Base-by-base conservation (phyloP, 345 rosid species). In the Iberis pinnata region DNA sequence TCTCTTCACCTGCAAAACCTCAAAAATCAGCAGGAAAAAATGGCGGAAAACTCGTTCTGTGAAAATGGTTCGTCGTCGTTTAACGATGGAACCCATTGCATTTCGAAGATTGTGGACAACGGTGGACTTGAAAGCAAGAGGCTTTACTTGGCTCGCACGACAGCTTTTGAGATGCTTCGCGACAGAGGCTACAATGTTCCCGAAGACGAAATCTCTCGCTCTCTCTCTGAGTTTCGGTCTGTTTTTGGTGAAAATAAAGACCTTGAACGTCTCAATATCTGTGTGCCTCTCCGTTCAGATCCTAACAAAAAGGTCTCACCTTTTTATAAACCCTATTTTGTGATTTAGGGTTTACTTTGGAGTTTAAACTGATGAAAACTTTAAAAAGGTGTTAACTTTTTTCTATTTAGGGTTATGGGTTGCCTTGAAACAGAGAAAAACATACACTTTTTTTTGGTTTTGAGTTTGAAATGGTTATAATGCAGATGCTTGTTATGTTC, bases 71-170 rank as follows among this genome's bases (percentile, higher is more conserved):
- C 17, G 26, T 13, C 63, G 37, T 22, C 42, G 33, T 33, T 56
- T 18, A 40, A 57, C 29, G 64, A 50, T 3, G 40, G 63, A 4
- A 20, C 11, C 4, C 54, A 50, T 18, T 69, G 73, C 59, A 61
- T 62, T 6, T 22, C 59, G 55, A 50, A 49, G 47, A 55, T 12
- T 14, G 68, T 42, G 9, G 73, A 69, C 59, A 2, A 8, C 1
- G 58, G 73, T 26, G 63, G 61, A 16, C 9, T 49, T 29, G 73
- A 69, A 3, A 56, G 63, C 60, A 61, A 62, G 49, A 61, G 55
- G 60, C 26, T 61, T 62, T 69, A 69, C 73, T 69, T 69, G 73
- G 63, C 73, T 56, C 64, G 68, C 68, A 69, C 49, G 68, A 62
- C 68, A 49, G 50, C 39, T 9, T 52, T 55, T 13, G 68, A 68